Evolutionary conservation across 306 rosid species (phyloP), one percentile per base, ranked within the genome.

Genomic region (Prunus campanulata): DNA sequence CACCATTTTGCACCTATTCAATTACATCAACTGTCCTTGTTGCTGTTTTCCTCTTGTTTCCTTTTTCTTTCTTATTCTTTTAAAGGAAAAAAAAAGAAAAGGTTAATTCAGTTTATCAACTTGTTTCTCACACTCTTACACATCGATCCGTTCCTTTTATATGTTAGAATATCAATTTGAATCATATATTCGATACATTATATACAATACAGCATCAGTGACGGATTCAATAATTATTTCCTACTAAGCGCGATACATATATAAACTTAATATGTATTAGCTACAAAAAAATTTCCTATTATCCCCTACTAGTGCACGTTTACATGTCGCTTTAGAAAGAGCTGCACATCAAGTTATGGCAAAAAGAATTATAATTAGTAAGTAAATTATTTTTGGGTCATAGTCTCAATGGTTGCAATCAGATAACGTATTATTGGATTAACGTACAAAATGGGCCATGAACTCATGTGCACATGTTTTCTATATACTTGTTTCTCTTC

Each of bases 1-100:
- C 76, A 57, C 57, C 78, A 60, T 18, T 60, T 48, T 74, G 55
- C 77, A 68, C 7, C 47, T 1, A 24, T 42, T 42, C 67, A 74
- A 48, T 11, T 60, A 11, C 57, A 44, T 46, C 68, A 8, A 15
- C 4, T 25, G 39, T 59, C 56, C 18, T 73, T 61, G 15, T 56
- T 14, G 16, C 8, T 72, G 48, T 8, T 16, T 71, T n/a, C 16
- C 42, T 57, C 35, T 15, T 24, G 8, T 57, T 56, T 32, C 1
- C 2, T 42, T 20, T 56, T 11, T 0, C 2, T 9, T 39, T 15
- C 13, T 71, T n/a, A 0, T 14, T 54, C 3, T 8, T 56, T 35
- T 7, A 39, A 7, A 35, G 8, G 44, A 1, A 39, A 39, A 39
- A 6, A 5, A 24, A 24, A 24, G 25, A 29, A 4, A 4, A 35